These are phyloP conservation scores for Xylariaceae sp. DNA, from an alignment of 2,329 filamentous ascomycete species.

Conservation along the genomic window DNA sequence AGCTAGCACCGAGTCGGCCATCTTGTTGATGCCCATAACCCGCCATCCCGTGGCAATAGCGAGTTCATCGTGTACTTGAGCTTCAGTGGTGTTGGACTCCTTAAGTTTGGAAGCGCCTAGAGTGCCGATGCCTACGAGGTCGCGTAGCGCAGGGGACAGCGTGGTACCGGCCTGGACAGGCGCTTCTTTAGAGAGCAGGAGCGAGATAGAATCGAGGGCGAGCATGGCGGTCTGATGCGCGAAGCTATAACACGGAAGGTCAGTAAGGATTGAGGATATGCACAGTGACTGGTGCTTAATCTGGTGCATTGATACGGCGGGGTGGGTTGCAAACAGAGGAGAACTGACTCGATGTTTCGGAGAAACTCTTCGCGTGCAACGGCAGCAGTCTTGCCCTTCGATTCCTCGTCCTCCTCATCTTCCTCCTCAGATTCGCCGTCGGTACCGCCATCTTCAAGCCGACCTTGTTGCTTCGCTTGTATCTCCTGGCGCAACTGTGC, in stretches of 20 bases:
- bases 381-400: conserved; percentile 37
- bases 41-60: conserved; percentile 65
- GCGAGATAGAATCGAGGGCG: conserved; percentile 75
- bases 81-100: conserved; percentile 53
- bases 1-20: conserved; percentile 66
- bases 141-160: conserved; percentile 64
- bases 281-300: neutral
- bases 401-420: conserved; percentile 8
- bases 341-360: conserved; percentile 50
- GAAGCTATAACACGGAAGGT: conserved; percentile 33
- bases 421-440: conserved; percentile 43
- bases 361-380: conserved; percentile 54
- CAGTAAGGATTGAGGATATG: conserved; percentile 1
- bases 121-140: conserved; percentile 67
- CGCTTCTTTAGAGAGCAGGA: conserved; percentile 76
- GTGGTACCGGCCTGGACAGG: conserved; percentile 64
- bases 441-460: conserved; percentile 39
- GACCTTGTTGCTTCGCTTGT: conserved; percentile 37
- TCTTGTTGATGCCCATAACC: conserved; percentile 68
- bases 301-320: neutral
- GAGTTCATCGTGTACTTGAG: conserved; percentile 52
- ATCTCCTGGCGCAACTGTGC: conserved; percentile 66
- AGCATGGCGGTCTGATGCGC: conserved; percentile 59
- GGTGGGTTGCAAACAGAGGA: neutral
- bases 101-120: conserved; percentile 63